Evolutionary conservation across 225 moss, liverwort and hornwort genomes (phyloP).

Genomic region (Physcomitrellopsis africana): DNA sequence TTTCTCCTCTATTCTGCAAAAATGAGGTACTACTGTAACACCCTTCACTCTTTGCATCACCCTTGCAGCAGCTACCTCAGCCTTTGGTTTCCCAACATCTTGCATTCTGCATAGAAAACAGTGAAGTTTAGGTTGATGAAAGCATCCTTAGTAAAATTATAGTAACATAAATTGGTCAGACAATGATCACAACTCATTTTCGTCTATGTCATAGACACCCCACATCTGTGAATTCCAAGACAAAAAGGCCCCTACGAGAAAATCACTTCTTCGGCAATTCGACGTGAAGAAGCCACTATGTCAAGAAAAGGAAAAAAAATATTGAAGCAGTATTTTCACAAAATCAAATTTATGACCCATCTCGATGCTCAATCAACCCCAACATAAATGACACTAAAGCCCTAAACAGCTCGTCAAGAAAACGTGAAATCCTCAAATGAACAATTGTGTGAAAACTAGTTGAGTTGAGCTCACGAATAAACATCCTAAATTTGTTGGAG

Average conservation of each 20-base stretch:
- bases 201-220: too few species aligned
- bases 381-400: constrained; percentile 13
- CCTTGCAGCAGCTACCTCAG: constrained; percentile 91
- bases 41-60: constrained; percentile 95
- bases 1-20: constrained; percentile 98
- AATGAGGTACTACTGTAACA: constrained; percentile 93
- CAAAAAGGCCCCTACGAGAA: too few species aligned
- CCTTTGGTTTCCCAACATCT: constrained; percentile 97
- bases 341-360: too few species aligned
- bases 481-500: neutral
- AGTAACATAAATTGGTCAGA: constrained; percentile 10
- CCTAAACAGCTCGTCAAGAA: constrained; percentile 25
- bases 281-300: too few species aligned
- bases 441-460: neutral
- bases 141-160: neutral
- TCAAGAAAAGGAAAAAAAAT: too few species aligned
- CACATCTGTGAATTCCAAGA: too few species aligned
- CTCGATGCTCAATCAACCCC: too few species aligned
- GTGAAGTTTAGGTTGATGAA: neutral
- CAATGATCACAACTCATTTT: too few species aligned
- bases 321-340: too few species aligned
- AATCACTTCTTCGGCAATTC: too few species aligned
- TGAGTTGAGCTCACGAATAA: too few species aligned
- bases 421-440: constrained; percentile 10
- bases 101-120: constrained; percentile 72